A percentile compares a stretch with the other conserved stretches of the same genome.
Conservation (phyloP, 2,329 filamentous ascomycete genomes). For the Fusarium algeriense region DNA sequence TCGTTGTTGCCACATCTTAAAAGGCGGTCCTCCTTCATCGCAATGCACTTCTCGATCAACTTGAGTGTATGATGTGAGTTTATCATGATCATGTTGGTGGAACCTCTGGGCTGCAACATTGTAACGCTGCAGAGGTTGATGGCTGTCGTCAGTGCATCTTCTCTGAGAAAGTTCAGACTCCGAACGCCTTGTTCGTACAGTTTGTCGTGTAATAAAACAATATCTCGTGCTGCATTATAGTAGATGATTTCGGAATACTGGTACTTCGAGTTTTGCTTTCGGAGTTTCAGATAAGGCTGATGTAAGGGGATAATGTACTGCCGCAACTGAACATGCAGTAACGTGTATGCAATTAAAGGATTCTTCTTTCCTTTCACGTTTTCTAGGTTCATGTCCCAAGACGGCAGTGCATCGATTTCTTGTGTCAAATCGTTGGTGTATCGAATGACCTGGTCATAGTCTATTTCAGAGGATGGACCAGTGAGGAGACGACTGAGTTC, state of each 20-base stretch:
- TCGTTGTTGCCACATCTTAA: constrained; percentile 73
- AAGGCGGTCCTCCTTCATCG: constrained; percentile 71
- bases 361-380: constrained; percentile 61
- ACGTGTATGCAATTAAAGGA: constrained; percentile 69
- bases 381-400: constrained; percentile 61
- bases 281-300: constrained; percentile 70
- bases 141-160: constrained; percentile 69
- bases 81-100: constrained; percentile 72
- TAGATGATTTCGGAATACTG: constrained; percentile 73
- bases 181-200: constrained; percentile 70
- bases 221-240: constrained; percentile 72
- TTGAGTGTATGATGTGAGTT: constrained; percentile 70
- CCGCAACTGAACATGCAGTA: constrained; percentile 70
- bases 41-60: constrained; percentile 71
- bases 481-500: constrained; percentile 69
- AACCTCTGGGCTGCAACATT: constrained; percentile 69
- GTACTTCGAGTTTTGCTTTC: constrained; percentile 70
- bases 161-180: constrained; percentile 70
- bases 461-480: constrained; percentile 65
- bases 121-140: constrained; percentile 73
- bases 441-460: constrained; percentile 72
- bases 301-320: constrained; percentile 73
- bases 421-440: constrained; percentile 72
- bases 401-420: constrained; percentile 70
- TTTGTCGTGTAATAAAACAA: constrained; percentile 72